Conservation (phyloP, 768 basidiomycete species). For the Tubosaeta sp. region DNA sequence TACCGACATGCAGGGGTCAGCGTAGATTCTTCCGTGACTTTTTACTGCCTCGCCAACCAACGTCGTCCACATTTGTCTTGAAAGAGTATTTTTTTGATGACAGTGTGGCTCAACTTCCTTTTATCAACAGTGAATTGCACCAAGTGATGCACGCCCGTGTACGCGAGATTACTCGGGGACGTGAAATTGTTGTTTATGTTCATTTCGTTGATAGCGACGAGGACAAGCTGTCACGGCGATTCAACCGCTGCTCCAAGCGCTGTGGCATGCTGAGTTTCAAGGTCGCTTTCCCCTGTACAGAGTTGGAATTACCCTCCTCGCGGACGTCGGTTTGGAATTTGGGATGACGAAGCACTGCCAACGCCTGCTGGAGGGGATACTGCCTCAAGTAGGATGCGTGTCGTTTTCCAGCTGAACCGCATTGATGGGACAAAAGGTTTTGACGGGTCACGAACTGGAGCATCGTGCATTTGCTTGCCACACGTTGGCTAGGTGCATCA, state of each 20-base stretch:
- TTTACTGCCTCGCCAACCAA: constrained; percentile 55
- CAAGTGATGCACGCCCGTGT: constrained; percentile 40
- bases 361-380: constrained; percentile 68
- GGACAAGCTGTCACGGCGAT: constrained; percentile 61
- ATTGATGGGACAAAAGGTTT: constrained; percentile 43
- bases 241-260: constrained; percentile 61
- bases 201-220: constrained; percentile 42
- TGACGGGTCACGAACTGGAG: constrained; percentile 69
- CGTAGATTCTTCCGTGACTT: constrained; percentile 60
- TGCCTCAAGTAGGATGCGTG: constrained; percentile 62
- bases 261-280: constrained; percentile 82
- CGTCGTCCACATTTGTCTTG: constrained; percentile 45
- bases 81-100: constrained; percentile 55
- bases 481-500: constrained; percentile 69
- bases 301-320: constrained; percentile 64
- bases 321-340: constrained; percentile 75
- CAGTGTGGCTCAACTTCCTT: constrained; percentile 28
- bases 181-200: constrained; percentile 2
- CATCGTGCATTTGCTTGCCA: constrained; percentile 73
- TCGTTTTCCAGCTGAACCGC: not conserved
- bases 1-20: constrained; percentile 47
- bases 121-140: constrained; percentile 40
- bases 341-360: constrained; percentile 65
- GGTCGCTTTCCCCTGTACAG: constrained; percentile 65
- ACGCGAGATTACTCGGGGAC: constrained; percentile 24